Evolutionary conservation across 805 yeast species (phyloP).

Genomic region (Sugiyamaella chiloensis): DNA sequence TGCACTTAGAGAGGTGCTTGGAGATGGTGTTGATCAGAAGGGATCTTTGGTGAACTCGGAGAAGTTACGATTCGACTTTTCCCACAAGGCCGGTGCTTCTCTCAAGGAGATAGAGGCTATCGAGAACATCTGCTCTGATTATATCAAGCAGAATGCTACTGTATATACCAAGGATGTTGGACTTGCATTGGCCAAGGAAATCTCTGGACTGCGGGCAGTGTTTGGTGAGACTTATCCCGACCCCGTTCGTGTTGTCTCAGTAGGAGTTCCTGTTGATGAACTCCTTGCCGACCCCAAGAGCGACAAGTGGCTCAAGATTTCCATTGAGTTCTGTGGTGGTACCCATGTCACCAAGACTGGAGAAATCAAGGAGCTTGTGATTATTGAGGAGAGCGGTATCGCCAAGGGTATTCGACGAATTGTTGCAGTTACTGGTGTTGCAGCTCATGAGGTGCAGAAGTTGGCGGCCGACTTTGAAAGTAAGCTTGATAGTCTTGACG

Average conservation of each 20-base stretch:
- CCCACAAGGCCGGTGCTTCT: slow-evolving; percentile 82
- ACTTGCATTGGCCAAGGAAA: slow-evolving; percentile 66
- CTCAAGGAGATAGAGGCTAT: slow-evolving; percentile 68
- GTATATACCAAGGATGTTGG: slow-evolving; percentile 86
- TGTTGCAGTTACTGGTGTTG: slow-evolving; percentile 92
- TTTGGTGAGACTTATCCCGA: slow-evolving; percentile 99
- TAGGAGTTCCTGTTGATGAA: slow-evolving; percentile 87
- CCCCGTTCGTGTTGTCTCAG: slow-evolving; percentile 96
- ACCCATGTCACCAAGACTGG: slow-evolving; percentile 92
- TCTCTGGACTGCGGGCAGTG: slow-evolving; percentile 90
- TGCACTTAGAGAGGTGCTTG: slow-evolving; percentile 82
- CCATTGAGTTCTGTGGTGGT: slow-evolving; percentile 99
- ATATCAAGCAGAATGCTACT: slow-evolving; percentile 63
- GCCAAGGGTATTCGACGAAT: slow-evolving; percentile 98
- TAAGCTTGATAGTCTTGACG: slow-evolving; percentile 56
- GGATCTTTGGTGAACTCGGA: slow-evolving; percentile 97
- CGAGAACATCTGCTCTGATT: slow-evolving; percentile 68
- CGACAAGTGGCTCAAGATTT: slow-evolving; percentile 69
- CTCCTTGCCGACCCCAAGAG: slow-evolving; percentile 67
- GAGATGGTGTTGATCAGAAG: slow-evolving; percentile 87
- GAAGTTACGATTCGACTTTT: slow-evolving; percentile 92
- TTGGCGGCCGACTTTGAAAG: slow-evolving; percentile 68
- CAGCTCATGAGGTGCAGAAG: slow-evolving; percentile 87
- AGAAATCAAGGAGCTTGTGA: slow-evolving; percentile 86
- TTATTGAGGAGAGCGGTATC: slow-evolving; percentile 93